Conservation (phyloP, 345 rosid genomes). For the Jatropha curcas region DNA sequence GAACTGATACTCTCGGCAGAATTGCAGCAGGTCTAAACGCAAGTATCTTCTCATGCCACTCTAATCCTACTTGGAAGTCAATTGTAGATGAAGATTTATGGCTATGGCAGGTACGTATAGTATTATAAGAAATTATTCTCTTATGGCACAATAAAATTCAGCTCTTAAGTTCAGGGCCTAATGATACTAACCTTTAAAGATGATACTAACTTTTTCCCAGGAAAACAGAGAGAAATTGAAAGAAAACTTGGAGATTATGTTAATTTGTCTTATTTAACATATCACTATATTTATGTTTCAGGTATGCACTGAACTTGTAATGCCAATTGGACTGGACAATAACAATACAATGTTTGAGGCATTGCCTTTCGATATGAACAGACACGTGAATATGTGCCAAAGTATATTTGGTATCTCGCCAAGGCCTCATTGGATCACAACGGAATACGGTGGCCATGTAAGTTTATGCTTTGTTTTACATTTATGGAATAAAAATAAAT, state of each 20-base stretch:
- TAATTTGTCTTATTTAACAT: too few relatives aligned
- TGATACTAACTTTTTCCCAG: too few relatives aligned
- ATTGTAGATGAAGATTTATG: neutral
- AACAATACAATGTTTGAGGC: constrained; percentile 18
- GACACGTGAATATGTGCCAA: neutral
- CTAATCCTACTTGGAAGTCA: too few relatives aligned
- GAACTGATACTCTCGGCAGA: constrained; percentile 24
- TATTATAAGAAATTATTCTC: too few relatives aligned
- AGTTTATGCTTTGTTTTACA: neutral
- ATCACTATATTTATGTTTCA: too few relatives aligned
- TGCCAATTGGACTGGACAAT: neutral
- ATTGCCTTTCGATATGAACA: neutral
- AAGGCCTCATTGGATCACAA: constrained; percentile 16
- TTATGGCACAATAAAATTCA: too few relatives aligned
- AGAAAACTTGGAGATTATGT: too few relatives aligned
- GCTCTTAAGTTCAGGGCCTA: too few relatives aligned
- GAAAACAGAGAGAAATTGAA: too few relatives aligned
- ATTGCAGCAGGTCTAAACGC: constrained; percentile 28
- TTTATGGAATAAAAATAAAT: neutral
- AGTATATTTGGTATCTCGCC: neutral
- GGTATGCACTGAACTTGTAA: neutral
- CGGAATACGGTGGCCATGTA: constrained; percentile 12
- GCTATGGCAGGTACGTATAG: neutral
- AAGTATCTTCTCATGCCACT: too few relatives aligned
- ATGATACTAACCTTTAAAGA: too few relatives aligned